Evolutionary conservation across 148 eudicot species (phyloP).

Genomic region (Bassia scoparia): DNA sequence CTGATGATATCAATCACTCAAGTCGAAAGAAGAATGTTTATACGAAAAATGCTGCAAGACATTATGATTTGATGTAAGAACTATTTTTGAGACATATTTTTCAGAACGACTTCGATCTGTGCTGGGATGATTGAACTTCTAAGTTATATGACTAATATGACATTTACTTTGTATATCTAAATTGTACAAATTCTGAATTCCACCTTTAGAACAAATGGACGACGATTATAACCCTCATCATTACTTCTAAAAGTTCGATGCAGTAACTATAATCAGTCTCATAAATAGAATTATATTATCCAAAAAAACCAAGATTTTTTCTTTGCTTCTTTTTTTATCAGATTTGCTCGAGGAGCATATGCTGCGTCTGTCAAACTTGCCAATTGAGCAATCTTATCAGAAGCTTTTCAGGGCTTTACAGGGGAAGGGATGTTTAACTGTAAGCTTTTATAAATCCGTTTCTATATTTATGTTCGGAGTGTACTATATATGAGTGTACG

Average conservation of each 20-base stretch:
- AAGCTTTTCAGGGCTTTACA: constrained; percentile 43
- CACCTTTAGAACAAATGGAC: too few species aligned
- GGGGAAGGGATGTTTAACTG: constrained; percentile 60
- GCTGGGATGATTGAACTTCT: too few species aligned
- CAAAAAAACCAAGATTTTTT: too few species aligned
- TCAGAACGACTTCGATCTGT: too few species aligned
- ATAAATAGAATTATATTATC: neutral
- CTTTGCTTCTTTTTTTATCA: too few species aligned
- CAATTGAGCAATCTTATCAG: constrained; percentile 40
- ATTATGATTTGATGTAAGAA: too few species aligned
- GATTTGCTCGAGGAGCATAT: constrained; percentile 68
- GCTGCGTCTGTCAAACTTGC: constrained; percentile 61
- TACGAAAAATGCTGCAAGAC: too few species aligned
- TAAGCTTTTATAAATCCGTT: constrained; percentile 15
- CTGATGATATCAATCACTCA: neutral
- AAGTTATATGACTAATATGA: too few species aligned
- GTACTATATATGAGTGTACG: neutral
- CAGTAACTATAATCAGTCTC: neutral
- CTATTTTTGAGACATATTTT: too few species aligned
- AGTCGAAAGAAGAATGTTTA: neutral
- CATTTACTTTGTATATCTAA: too few species aligned
- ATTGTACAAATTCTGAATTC: neutral
- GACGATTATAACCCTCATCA: too few species aligned
- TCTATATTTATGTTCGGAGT: neutral
- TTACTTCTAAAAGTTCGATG: neutral